phyloP scores from a whole-genome alignment of 345 rosid genomes.

The Eucalyptus microcorys region DNA sequence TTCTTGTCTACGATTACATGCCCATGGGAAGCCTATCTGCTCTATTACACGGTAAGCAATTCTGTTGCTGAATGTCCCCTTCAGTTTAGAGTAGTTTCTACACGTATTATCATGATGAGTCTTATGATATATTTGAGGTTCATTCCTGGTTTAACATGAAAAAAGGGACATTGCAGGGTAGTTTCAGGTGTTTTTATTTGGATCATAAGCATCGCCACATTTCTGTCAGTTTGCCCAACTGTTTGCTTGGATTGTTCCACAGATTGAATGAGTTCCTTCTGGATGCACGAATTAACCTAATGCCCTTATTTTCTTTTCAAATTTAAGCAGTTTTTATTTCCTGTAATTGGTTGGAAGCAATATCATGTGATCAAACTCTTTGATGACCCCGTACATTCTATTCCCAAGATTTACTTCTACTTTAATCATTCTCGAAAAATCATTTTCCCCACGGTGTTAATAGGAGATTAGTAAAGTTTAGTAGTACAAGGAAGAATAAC shows the following conservation, averaged over 20 bases:
- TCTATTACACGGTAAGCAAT: slow-evolving; percentile 66
- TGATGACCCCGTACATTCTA: neutral
- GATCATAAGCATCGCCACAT: neutral
- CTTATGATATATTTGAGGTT: neutral
- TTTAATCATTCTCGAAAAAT: neutral
- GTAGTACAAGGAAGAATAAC: neutral
- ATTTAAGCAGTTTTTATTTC: neutral
- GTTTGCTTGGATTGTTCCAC: neutral
- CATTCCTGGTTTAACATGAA: neutral
- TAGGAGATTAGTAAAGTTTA: neutral
- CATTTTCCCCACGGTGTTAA: neutral
- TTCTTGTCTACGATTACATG: slow-evolving; percentile 94
- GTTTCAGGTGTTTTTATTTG: neutral
- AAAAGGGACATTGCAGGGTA: neutral
- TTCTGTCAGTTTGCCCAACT: neutral
- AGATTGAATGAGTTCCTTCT: neutral
- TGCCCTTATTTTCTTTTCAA: neutral
- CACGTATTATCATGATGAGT: neutral
- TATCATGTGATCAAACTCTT: neutral
- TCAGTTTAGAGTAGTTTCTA: neutral
- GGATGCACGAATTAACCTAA: neutral
- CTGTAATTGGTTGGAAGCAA: neutral
- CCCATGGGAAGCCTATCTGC: slow-evolving; percentile 98
- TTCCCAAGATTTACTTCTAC: neutral
- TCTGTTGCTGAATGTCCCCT: neutral